Evolutionary conservation across 164 flowering plant genomes (phyloP).

Genomic region (Stephania japonica): DNA sequence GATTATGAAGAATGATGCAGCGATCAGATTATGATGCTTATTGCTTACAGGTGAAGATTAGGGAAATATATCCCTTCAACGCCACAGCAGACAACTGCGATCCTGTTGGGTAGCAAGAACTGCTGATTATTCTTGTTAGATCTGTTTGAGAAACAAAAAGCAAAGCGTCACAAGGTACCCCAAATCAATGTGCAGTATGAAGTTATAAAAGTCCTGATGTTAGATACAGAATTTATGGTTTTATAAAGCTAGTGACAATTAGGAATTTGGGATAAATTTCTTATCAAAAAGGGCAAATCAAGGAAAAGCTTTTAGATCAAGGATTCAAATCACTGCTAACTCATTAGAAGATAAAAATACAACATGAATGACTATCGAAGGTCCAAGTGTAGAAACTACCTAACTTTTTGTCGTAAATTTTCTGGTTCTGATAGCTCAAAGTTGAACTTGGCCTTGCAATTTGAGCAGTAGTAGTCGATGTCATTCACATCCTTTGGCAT

Average conservation of each 20-base stretch:
- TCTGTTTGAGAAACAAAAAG: constrained; percentile 28
- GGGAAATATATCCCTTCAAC: constrained; percentile 80
- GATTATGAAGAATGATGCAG: background rate
- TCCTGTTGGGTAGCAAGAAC: constrained; percentile 30
- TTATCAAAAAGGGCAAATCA: no score
- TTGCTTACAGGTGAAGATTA: constrained; percentile 69
- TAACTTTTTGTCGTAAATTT: constrained; percentile 26
- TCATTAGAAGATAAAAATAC: background rate
- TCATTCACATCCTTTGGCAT: constrained; percentile 51
- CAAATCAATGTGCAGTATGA: background rate
- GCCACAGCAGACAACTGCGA: constrained; percentile 74
- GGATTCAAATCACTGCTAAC: background rate
- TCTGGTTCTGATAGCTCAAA: constrained; percentile 58
- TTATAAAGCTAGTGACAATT: no score
- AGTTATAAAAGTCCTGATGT: no score
- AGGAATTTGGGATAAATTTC: background rate
- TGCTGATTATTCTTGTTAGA: constrained; percentile 21
- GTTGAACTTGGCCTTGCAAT: constrained; percentile 78
- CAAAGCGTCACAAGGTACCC: background rate
- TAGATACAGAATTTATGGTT: background rate
- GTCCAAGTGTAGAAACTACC: constrained; percentile 23
- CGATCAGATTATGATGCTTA: background rate
- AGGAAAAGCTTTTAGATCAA: background rate
- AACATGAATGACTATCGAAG: background rate
- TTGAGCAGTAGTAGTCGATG: constrained; percentile 83